Evolutionary conservation across 2,329 filamentous ascomycete species (phyloP).

Genomic region (Aspergillus terreus): DNA sequence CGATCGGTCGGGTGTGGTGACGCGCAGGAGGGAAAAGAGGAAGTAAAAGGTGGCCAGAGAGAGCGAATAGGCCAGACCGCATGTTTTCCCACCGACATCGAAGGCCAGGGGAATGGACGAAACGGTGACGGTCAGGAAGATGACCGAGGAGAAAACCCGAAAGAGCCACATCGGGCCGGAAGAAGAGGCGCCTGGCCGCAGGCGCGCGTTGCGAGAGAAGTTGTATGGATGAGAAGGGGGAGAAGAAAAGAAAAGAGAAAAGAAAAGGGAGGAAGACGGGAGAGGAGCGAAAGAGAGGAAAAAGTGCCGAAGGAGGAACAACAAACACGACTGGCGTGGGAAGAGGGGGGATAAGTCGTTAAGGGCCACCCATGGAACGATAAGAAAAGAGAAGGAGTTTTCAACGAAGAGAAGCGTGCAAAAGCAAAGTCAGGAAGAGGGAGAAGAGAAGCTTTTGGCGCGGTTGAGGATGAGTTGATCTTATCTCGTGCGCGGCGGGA

Average conservation of each 20-base stretch:
- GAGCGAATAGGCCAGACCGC: constrained; percentile 89
- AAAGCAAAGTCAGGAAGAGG: too few species aligned
- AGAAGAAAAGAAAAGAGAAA: constrained; percentile 1
- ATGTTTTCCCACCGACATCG: constrained; percentile 93
- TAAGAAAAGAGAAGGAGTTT: neutral
- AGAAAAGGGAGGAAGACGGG: constrained; percentile 1
- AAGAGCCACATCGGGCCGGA: constrained; percentile 71
- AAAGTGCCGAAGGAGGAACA: neutral
- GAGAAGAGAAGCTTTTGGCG: too few species aligned
- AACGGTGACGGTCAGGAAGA: constrained; percentile 88
- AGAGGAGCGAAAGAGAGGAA: constrained; percentile 2
- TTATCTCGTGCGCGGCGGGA: constrained; percentile 16
- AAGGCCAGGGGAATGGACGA: constrained; percentile 96
- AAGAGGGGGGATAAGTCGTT: neutral
- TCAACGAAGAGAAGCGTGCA: too few species aligned
- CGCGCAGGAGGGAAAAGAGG: constrained; percentile 73
- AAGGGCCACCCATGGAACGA: neutral
- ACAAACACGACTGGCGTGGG: neutral
- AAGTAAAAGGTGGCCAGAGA: constrained; percentile 88
- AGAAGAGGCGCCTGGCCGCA: constrained; percentile 1
- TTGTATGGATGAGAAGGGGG: neutral
- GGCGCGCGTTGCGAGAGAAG: constrained; percentile 1
- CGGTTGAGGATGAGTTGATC: constrained; percentile 11
- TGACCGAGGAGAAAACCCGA: constrained; percentile 70
- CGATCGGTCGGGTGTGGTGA: constrained; percentile 75